Evolutionary conservation across 2,329 filamentous ascomycete species (phyloP), one percentile per base, ranked within the genome.

Genomic region (Juglanconis oblonga): DNA sequence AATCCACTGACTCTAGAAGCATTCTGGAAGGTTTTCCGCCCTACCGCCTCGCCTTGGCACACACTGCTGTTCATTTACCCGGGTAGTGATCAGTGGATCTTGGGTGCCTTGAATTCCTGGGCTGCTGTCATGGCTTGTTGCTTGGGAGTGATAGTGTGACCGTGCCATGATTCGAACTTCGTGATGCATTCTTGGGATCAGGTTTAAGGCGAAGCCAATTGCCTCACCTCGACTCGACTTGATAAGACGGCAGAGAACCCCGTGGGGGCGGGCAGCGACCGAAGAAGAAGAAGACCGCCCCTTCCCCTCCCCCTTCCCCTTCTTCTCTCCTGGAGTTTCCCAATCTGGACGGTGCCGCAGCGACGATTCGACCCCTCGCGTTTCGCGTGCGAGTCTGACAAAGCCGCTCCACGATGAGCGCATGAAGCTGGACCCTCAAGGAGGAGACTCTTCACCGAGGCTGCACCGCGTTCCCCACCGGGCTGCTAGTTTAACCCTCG

Each of bases 11-110:
- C 44, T 58, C 54, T 48, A 54, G 59, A 55, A 44, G 35, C 42
- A 14, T 61, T 61, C 59, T 61, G 36, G 36, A 38, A 52, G 50
- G 33, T 35, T 35, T 17, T 24, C 51, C 35, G 35, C 50, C 50
- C 17, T 40, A 40, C 50, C 50, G 50, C 35, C 50, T 52, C 35
- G 35, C 17, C 24, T 31, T 49, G 17, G 47, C 47, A 38, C 11
- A 8, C 36, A 10, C 45, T 48, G 45, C 45, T 11, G n/a, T 31
- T 48, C 45, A 29, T 48, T 48, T 32, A 45, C n/a, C 42, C 42
- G 11, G n/a, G 42, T 13, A 45, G 42, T 17, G 42, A 17, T 45
- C 11, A 13, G 7, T 6, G 42, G 11, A 11, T 38, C 36, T 38
- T 38, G 36, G 7, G 7, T 38, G 36, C 36, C 11, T 38, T 7